Base-by-base conservation (phyloP, 306 rosid genomes). In the Dryas drummondii region DNA sequence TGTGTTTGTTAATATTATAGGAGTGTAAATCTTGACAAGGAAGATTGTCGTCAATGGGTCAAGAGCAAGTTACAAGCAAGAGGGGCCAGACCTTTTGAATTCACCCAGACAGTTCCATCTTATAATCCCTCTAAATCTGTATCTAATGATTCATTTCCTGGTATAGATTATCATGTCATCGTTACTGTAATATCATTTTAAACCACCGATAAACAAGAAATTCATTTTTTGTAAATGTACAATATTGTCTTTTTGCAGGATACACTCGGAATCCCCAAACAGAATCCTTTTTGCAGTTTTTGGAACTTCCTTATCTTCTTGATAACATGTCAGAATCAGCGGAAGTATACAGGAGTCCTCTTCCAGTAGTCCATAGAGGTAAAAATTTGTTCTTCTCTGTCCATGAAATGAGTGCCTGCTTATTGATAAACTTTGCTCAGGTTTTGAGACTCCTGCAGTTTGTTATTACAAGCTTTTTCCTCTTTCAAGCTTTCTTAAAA, bases 261-360 rank as follows among this genome's bases (percentile, higher is more conserved):
- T 72, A 57, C 66, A 61, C 72, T 54, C 87, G 89, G 75, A 94
- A 88, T 78, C 93, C 97, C 62, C 98, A 91, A 86, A 94, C 98
- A 44, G 94, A 83, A 71, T 91, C 89, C 54, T 85, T 91, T 62
- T 83, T 94, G 87, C 90, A 80, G 85, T 86, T 94, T 80, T 81
- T 94, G 68, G 98, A 83, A 74, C 97, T 94, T 82, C 97, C 97
- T 27, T 86, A 87, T 82, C 94, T 94, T 75, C 96, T 94, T 71
- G 97, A 88, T 78, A 73, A 76, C 73, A 85, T 62, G 84, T 73
- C 82, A 54, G 84, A 83, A 53, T 59, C 86, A 58, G 80, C 76
- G 3, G 85, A 78, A 71, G 74, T 80, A 57, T 74, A 80, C 52
- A 70, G 73, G 55, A 82, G 80, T 83, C 86, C 88, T 72, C 59